A percentile compares a stretch with the other conserved stretches of the same genome.
phyloP scores from a whole-genome alignment of 352 stramenopile genomes.

The Globisporangium yorkense region DNA sequence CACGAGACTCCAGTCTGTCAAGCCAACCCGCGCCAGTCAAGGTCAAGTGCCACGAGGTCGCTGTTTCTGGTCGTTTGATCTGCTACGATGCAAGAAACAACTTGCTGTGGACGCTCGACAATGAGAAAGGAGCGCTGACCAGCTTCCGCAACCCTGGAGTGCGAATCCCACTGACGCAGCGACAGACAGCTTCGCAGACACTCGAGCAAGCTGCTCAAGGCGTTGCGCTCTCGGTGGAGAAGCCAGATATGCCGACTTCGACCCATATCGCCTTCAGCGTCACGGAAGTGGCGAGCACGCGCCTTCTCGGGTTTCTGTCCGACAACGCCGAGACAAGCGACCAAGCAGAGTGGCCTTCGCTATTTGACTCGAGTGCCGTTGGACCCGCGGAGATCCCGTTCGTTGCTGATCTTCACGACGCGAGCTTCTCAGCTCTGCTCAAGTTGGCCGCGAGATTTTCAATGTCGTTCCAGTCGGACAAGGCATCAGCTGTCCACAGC shows the following conservation, averaged over 20 bases:
- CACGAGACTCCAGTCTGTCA: background rate
- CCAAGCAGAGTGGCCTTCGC: constrained; percentile 6
- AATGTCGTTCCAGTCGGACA: constrained; percentile 20
- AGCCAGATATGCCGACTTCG: background rate
- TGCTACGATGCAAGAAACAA: constrained; percentile 57
- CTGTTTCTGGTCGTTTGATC: constrained; percentile 16
- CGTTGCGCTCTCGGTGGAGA: background rate
- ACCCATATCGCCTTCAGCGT: background rate
- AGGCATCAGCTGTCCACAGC: constrained; percentile 12
- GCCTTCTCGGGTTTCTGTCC: constrained; percentile 32
- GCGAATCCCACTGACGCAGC: constrained; percentile 33
- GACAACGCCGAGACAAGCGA: constrained; percentile 31
- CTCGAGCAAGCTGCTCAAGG: background rate
- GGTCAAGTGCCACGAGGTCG: constrained; percentile 22
- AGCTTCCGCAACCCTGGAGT: constrained; percentile 42
- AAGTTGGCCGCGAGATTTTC: constrained; percentile 26
- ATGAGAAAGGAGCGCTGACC: constrained; percentile 19
- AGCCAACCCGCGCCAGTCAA: constrained; percentile 1
- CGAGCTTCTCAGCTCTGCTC: constrained; percentile 30
- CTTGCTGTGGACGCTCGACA: constrained; percentile 34
- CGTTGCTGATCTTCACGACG: constrained; percentile 28
- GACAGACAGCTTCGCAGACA: constrained; percentile 3
- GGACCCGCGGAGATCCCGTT: constrained; percentile 24
- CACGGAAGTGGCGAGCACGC: constrained; percentile 14
- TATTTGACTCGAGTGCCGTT: background rate